These are phyloP conservation scores for Lumnitzera littorea DNA, from an alignment of 345 rosid genomes.

Conservation along the genomic window DNA sequence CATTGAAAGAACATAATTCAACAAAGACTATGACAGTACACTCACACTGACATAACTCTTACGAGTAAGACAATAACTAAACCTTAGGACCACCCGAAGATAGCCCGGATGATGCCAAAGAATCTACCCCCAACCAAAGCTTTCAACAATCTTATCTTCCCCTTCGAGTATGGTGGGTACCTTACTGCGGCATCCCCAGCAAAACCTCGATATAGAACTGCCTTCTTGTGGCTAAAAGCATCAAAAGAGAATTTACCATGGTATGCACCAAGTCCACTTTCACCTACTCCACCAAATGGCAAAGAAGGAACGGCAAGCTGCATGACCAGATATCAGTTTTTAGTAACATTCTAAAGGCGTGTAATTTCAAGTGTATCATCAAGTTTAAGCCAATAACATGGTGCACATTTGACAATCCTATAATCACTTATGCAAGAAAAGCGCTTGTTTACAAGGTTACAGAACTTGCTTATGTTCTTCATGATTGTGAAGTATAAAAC, in stretches of 20 bases:
- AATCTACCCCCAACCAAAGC: slow-evolving; percentile 50
- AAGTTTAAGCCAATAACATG: no score
- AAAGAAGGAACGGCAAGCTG: slow-evolving; percentile 61
- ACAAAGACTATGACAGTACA: background rate
- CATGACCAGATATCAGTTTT: slow-evolving; percentile 3
- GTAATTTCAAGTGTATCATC: background rate
- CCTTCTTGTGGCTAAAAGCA: slow-evolving; percentile 92
- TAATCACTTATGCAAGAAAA: no score
- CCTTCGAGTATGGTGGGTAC: slow-evolving; percentile 72
- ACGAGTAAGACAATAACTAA: background rate
- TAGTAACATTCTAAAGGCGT: background rate
- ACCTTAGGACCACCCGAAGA: slow-evolving; percentile 37
- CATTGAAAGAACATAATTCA: no score
- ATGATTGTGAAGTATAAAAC: no score
- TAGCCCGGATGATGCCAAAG: slow-evolving; percentile 36
- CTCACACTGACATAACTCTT: background rate
- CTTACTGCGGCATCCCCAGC: slow-evolving; percentile 51
- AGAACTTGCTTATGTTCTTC: no score
- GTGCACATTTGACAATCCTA: no score
- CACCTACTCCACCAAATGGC: slow-evolving; percentile 97
- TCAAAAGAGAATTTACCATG: slow-evolving; percentile 97
- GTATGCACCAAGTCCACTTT: slow-evolving; percentile 88
- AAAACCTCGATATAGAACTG: slow-evolving; percentile 65
- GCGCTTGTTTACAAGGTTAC: no score
- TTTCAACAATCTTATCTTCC: slow-evolving; percentile 53